Evolutionary conservation across 2,329 filamentous ascomycete species (phyloP).

Genomic region (Colletotrichum tabaci): DNA sequence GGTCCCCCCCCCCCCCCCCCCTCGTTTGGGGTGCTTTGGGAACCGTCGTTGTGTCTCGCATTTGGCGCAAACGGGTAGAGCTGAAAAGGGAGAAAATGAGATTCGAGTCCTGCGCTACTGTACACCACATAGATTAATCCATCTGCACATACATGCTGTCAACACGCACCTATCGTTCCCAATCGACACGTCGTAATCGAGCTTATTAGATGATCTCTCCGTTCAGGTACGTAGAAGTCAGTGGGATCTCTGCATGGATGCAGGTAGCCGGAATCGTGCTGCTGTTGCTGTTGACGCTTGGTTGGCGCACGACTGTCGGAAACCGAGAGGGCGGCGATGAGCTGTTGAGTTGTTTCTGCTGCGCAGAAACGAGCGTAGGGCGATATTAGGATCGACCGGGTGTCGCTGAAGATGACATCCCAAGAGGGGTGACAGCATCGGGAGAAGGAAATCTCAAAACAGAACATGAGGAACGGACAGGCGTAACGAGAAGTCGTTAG

Average conservation of each 20-base stretch:
- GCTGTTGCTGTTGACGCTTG: conserved; percentile 21
- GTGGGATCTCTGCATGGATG: conserved; percentile 39
- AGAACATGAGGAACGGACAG: not conserved
- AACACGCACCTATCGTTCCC: not conserved
- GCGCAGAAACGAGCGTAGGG: not conserved
- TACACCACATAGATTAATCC: conserved; percentile 38
- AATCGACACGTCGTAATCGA: not conserved
- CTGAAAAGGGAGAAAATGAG: conserved; percentile 15
- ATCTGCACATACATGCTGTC: not conserved
- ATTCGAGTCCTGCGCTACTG: conserved; percentile 23
- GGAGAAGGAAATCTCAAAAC: not conserved
- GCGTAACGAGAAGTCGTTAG: conserved; percentile 18
- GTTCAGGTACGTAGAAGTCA: conserved; percentile 2
- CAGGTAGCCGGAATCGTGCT: conserved; percentile 35
- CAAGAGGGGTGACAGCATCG: not conserved
- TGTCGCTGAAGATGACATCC: conserved; percentile 2
- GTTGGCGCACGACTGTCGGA: conserved; percentile 27
- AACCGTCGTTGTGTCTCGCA: conserved; percentile 9
- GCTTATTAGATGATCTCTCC: not conserved
- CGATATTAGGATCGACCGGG: not conserved
- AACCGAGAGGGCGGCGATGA: conserved; percentile 10
- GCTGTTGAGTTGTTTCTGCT: not conserved
- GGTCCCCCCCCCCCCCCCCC: not conserved
- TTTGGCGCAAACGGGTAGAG: conserved; percentile 21
- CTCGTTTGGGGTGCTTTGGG: not conserved